phyloP scores from a whole-genome alignment of 371 early-diverging fungal species.

The Sporodiniella umbellata region DNA sequence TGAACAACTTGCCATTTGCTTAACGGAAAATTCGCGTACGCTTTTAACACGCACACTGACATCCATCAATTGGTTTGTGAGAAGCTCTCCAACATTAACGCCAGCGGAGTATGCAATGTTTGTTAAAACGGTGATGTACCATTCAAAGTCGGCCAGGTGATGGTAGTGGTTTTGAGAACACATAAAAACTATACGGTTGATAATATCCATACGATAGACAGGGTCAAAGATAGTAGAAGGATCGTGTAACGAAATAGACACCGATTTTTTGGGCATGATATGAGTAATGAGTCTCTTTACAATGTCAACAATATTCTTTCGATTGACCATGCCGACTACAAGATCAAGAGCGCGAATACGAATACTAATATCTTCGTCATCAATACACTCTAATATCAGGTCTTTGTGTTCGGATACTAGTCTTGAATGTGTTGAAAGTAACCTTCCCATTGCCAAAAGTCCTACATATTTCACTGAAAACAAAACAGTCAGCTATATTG shows the following conservation, averaged over 20 bases:
- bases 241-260: constrained; percentile 28
- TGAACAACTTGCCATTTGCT: constrained; percentile 60
- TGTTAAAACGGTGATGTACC: constrained; percentile 85
- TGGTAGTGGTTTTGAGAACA: constrained; percentile 83
- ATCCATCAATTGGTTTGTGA: constrained; percentile 82
- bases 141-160: constrained; percentile 89
- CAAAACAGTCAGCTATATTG: background rate
- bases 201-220: constrained; percentile 74
- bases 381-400: constrained; percentile 83
- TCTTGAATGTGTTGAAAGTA: constrained; percentile 79
- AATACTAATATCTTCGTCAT: constrained; percentile 90
- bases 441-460: constrained; percentile 76
- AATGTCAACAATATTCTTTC: constrained; percentile 73
- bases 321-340: constrained; percentile 80
- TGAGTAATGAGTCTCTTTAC: constrained; percentile 83
- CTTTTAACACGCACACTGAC: constrained; percentile 87
- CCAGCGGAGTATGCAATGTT: constrained; percentile 74
- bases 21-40: constrained; percentile 74
- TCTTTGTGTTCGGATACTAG: constrained; percentile 83
- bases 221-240: constrained; percentile 62
- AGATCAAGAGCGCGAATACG: constrained; percentile 85
- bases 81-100: constrained; percentile 65
- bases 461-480: constrained; percentile 89
- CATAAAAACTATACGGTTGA: constrained; percentile 76
- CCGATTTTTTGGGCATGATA: constrained; percentile 46